These are phyloP conservation scores for Acacia melanoxylon DNA, from an alignment of 306 rosid species.

Conservation along the genomic window DNA sequence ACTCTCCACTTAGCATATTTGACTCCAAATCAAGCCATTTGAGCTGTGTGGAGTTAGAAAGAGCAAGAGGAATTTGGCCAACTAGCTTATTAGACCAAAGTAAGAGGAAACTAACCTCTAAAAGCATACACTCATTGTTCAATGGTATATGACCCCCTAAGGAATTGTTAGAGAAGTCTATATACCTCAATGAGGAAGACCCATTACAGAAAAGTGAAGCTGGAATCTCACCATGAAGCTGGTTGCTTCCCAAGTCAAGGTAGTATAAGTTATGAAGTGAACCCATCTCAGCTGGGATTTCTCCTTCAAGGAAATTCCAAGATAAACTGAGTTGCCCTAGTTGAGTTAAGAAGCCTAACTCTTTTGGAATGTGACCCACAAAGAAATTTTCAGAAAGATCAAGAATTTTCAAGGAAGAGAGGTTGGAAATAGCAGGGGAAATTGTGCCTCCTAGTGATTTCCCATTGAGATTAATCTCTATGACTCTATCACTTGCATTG, in stretches of 20 bases:
- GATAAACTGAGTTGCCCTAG: conserved; percentile 70
- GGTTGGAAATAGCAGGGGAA: conserved; percentile 69
- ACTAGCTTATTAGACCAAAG: conserved; percentile 82
- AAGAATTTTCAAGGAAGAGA: conserved; percentile 68
- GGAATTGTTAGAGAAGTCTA: conserved; percentile 85
- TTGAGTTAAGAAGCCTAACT: conserved; percentile 54
- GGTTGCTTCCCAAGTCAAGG: conserved; percentile 76
- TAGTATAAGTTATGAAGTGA: conserved; percentile 62
- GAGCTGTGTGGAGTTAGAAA: conserved; percentile 68
- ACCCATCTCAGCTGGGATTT: conserved; percentile 65
- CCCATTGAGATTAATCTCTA: conserved; percentile 78
- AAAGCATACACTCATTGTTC: conserved; percentile 52
- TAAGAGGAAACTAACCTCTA: conserved; percentile 59
- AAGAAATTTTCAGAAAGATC: conserved; percentile 77
- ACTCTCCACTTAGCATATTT: conserved; percentile 65
- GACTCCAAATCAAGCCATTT: conserved; percentile 89
- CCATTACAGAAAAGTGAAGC: conserved; percentile 67
- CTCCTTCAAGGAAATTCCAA: conserved; percentile 57
- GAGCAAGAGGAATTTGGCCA: conserved; percentile 68
- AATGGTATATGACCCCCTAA: conserved; percentile 66
- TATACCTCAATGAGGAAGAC: conserved; percentile 59
- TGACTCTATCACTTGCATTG: conserved; percentile 52
- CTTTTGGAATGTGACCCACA: conserved; percentile 69
- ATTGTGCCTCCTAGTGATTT: conserved; percentile 63
- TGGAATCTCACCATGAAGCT: conserved; percentile 67